These are phyloP conservation scores for Leccinum incarnatum DNA, from an alignment of 768 basidiomycete genomes.

Conservation along the genomic window DNA sequence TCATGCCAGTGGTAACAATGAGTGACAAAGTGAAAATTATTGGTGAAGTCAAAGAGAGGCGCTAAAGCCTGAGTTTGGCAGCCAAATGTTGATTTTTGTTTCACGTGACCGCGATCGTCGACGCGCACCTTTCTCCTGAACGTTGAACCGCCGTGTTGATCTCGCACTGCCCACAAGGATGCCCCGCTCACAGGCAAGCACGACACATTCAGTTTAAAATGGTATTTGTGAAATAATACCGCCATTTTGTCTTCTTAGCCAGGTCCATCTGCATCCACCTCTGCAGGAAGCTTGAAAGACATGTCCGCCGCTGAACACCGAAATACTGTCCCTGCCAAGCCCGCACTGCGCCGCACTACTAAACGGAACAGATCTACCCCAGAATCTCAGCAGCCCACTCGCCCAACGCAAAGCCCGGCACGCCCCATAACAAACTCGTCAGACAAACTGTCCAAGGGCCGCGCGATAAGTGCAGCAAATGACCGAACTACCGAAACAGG, in stretches of 20 bases:
- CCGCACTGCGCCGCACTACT: constrained; percentile 11
- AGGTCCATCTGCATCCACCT: constrained; percentile 15
- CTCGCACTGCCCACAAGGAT: constrained; percentile 1
- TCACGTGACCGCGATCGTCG: constrained; percentile 24
- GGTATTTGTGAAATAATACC: neutral
- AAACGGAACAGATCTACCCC: constrained; percentile 17
- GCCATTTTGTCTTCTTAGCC: neutral
- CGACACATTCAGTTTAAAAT: neutral
- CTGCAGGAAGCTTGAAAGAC: constrained; percentile 23
- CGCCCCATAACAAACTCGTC: constrained; percentile 7
- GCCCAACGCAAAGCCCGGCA: constrained; percentile 3
- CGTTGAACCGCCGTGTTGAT: no score
- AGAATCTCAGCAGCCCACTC: constrained; percentile 11
- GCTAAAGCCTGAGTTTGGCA: no score
- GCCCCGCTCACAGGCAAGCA: constrained; percentile 19
- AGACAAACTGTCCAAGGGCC: constrained; percentile 9
- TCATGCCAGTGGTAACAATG: neutral
- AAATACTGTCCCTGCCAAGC: neutral
- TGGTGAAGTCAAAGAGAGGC: neutral
- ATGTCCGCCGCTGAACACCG: neutral
- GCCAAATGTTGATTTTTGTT: constrained; percentile 16
- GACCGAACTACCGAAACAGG: neutral
- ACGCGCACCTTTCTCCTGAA: neutral
- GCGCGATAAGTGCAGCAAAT: neutral
- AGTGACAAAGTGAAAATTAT: no score